Evolutionary conservation across 192 early-diverging fungal genomes (phyloP).

Genomic region (Gigaspora rosea): DNA sequence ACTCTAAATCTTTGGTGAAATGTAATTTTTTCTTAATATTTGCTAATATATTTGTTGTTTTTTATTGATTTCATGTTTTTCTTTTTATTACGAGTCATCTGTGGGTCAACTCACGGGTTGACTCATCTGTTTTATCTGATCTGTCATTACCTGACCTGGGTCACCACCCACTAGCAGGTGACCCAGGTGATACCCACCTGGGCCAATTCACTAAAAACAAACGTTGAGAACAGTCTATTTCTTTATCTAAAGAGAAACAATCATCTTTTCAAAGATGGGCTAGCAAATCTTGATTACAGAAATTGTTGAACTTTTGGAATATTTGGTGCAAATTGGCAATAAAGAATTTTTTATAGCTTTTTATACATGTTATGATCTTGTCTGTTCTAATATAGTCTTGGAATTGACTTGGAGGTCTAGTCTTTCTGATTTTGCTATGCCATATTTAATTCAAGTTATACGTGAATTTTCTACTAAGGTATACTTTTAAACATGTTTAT

Average conservation of each 20-base stretch:
- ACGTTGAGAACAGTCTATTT: conserved; percentile 94
- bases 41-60: no score
- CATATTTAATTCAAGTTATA: conserved; percentile 91
- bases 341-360: conserved; percentile 95
- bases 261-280: conserved; percentile 96
- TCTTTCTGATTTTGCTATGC: conserved; percentile 94
- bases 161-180: no score
- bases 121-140: no score
- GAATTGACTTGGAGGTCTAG: conserved; percentile 92
- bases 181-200: no score
- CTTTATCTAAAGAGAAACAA: conserved; percentile 97
- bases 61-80: no score
- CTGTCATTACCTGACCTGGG: no score
- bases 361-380: conserved; percentile 93
- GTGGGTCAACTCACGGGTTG: no score
- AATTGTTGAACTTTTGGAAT: conserved; percentile 90
- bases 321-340: conserved; percentile 90
- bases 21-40: no score
- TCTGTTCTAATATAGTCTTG: conserved; percentile 90
- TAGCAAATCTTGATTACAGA: conserved; percentile 85
- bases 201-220: no score
- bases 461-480: conserved; percentile 90
- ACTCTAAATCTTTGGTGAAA: no score
- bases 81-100: no score
- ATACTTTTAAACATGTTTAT: neutral